Evolutionary conservation across 1,284 basidiomycete genomes (phyloP), one percentile per base, ranked within the genome.

Genomic region (Ustilago cynodontis): DNA sequence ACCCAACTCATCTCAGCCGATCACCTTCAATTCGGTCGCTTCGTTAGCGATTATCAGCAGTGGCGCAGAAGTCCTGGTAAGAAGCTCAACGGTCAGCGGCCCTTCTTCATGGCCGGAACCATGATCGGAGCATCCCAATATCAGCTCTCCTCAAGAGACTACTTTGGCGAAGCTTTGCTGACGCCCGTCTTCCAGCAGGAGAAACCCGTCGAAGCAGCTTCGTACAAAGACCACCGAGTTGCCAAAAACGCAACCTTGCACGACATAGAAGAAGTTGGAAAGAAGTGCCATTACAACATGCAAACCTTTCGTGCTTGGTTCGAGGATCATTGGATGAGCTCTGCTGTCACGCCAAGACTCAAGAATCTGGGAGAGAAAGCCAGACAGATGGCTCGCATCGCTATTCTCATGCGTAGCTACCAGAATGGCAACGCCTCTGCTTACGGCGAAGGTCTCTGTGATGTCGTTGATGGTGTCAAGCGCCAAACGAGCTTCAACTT

Each of bases 381-480:
- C 9, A 65, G 59, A 39, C 60, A 64, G 50, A 71, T 71, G 61
- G 65, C 73, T 8, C 64, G 65, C 22, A 71, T 76, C 26, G 73
- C 73, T 5, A 29, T 67, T 7, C 35, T 76, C 37, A 65, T 76
- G 60, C 64, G 61, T 7, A 35, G 59, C n/a, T 76, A 76, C 39
- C 59, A 76, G 60, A 64, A 68, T 28, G 73, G 73, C 11, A 76
- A 76, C 28, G 65, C 68, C 3, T 56, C 73, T 41, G 69, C 73
- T 6, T 76, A 71, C 39, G 73, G 73, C 29, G 68, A 71, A 31
- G 69, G 70, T 11, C 62, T 70, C 22, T 66, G 71, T 50, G 68
- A 78, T 49, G 55, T 79, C 26, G 76, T 75, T 20, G 60, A 67
- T 29, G 65, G 72, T 18, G 78, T 80, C 56, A 66, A 75, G 51